Percentiles rank a stretch among this genome's conserved stretches.
Conservation (phyloP, 2,329 filamentous ascomycete species). For the Ophiosphaerella korrae region DNA sequence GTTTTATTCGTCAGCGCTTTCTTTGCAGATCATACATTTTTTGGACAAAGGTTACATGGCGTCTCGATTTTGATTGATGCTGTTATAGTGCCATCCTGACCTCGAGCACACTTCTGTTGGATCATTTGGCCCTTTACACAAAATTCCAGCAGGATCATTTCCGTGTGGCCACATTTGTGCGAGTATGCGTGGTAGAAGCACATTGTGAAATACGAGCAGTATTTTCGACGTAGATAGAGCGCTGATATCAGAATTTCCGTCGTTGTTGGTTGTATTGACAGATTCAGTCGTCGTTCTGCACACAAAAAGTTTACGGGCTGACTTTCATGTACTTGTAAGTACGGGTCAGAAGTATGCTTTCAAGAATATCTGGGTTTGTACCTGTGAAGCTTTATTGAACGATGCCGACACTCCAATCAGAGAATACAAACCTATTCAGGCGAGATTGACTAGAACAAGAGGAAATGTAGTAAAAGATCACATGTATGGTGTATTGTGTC, state of each 20-base stretch:
- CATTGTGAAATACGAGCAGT: conserved; percentile 37
- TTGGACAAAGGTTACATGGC: conserved; percentile 28
- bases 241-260: not conserved
- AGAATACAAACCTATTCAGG: too few relatives aligned
- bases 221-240: not conserved
- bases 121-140: conserved; percentile 38
- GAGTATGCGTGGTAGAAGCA: conserved; percentile 56
- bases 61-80: conserved; percentile 39
- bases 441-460: too few relatives aligned
- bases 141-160: conserved; percentile 41
- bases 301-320: not conserved
- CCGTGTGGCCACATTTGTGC: conserved; percentile 53
- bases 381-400: too few relatives aligned
- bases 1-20: too few relatives aligned
- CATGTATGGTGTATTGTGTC: not conserved
- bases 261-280: not conserved
- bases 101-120: conserved; percentile 37
- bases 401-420: too few relatives aligned
- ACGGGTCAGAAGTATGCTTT: not conserved
- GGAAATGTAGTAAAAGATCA: not conserved
- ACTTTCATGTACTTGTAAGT: not conserved
- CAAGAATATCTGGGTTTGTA: too few relatives aligned
- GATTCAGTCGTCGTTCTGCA: not conserved
- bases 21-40: conserved; percentile 18
- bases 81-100: conserved; percentile 38